Conservation (phyloP, 306 rosid genomes). For the Pachyrhizus erosus region DNA sequence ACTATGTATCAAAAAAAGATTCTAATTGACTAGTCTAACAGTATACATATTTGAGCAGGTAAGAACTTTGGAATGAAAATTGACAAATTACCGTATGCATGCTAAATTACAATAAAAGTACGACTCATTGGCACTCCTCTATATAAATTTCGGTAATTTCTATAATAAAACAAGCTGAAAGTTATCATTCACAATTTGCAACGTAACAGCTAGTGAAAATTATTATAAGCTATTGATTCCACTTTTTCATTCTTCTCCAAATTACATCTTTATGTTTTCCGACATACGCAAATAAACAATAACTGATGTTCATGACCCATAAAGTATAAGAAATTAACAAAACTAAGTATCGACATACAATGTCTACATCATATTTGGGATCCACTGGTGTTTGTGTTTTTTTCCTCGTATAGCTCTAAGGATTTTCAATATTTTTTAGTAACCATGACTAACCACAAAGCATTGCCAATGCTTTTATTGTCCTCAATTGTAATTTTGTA, state of each 20-base stretch:
- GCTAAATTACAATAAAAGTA: neutral
- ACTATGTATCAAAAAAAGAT: too few species aligned
- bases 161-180: neutral
- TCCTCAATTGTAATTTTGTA: neutral
- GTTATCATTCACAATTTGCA: neutral
- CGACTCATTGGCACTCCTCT: neutral
- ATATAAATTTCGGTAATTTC: neutral
- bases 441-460: neutral
- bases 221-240: neutral
- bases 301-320: neutral
- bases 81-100: neutral
- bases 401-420: neutral
- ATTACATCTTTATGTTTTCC: neutral
- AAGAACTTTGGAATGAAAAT: neutral
- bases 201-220: neutral
- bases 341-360: neutral
- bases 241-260: neutral
- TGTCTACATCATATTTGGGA: neutral
- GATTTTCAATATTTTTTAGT: neutral
- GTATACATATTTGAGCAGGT: neutral
- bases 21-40: neutral
- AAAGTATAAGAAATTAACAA: neutral
- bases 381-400: neutral
- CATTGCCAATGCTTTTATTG: neutral
- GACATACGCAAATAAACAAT: neutral